Conservation (phyloP, 2,329 filamentous ascomycete genomes). For the Sclerotinia minor region DNA sequence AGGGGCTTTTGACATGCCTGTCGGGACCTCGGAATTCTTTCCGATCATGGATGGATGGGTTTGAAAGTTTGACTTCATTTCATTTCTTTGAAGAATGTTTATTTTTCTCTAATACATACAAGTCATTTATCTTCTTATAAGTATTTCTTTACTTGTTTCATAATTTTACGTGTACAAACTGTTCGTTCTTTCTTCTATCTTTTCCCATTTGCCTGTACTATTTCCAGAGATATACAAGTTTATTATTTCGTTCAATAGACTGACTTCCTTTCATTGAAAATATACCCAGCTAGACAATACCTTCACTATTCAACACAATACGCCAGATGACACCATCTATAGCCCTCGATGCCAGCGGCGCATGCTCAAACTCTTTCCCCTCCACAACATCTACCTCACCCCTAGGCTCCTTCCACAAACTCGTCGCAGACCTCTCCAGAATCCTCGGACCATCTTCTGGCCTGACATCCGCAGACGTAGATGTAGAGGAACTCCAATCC, state of each 20-base stretch:
- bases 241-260: not conserved
- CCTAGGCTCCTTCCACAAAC: slow-evolving; percentile 60
- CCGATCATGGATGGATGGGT: not conserved
- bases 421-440: slow-evolving; percentile 72
- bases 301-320: not conserved
- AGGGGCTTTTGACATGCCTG: slow-evolving; percentile 8
- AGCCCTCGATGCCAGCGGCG: slow-evolving; percentile 12
- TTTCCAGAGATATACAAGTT: not conserved
- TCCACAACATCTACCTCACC: slow-evolving; percentile 35
- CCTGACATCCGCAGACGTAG: slow-evolving; percentile 77
- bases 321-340: slow-evolving; percentile 18
- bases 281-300: not conserved
- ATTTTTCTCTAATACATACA: not conserved
- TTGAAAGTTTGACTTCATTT: slow-evolving; percentile 6
- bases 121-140: not conserved
- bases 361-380: not conserved
- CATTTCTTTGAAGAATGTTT: not conserved
- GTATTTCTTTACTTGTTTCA: not conserved
- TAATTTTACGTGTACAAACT: not conserved
- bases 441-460: slow-evolving; percentile 79
- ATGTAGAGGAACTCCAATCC: slow-evolving; percentile 67
- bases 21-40: not conserved
- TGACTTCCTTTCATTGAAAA: not conserved
- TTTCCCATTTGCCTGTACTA: not conserved
- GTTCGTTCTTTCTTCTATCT: not conserved